Evolutionary conservation across 2,329 filamentous ascomycete genomes (phyloP).

Genomic region (Penicillium sp.): DNA sequence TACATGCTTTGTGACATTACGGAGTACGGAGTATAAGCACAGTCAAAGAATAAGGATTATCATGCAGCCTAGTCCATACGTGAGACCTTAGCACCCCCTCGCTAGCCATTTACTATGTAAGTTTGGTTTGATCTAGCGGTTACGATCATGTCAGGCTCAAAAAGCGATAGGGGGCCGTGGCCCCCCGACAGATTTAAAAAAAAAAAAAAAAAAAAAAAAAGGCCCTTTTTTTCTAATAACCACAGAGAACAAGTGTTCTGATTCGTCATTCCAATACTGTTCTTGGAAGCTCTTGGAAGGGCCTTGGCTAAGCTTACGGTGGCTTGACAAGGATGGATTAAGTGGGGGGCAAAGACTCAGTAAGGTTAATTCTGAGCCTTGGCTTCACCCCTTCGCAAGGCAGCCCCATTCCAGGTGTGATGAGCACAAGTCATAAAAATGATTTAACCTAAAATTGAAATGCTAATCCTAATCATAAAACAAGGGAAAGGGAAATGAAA

Average conservation of each 20-base stretch:
- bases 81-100: not conserved
- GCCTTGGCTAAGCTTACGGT: constrained; percentile 23
- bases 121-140: not conserved
- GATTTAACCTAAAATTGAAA: not conserved
- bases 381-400: constrained; percentile 18
- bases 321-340: constrained; percentile 14
- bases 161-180: not conserved
- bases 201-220: too few species aligned
- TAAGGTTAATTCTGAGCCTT: constrained; percentile 22
- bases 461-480: not conserved
- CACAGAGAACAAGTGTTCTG: not conserved
- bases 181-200: not conserved
- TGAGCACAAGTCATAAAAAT: not conserved
- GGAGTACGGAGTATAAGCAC: not conserved
- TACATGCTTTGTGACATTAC: not conserved
- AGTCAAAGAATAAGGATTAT: not conserved
- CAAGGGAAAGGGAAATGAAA: not conserved
- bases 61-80: not conserved
- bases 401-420: constrained; percentile 20
- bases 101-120: not conserved
- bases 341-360: constrained; percentile 9
- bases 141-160: not conserved
- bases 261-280: constrained; percentile 1
- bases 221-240: not conserved
- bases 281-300: constrained; percentile 20